Evolutionary conservation across 163 green algal genomes (phyloP), one percentile per base, ranked within the genome.

Genomic region (Chlorella variabilis): DNA sequence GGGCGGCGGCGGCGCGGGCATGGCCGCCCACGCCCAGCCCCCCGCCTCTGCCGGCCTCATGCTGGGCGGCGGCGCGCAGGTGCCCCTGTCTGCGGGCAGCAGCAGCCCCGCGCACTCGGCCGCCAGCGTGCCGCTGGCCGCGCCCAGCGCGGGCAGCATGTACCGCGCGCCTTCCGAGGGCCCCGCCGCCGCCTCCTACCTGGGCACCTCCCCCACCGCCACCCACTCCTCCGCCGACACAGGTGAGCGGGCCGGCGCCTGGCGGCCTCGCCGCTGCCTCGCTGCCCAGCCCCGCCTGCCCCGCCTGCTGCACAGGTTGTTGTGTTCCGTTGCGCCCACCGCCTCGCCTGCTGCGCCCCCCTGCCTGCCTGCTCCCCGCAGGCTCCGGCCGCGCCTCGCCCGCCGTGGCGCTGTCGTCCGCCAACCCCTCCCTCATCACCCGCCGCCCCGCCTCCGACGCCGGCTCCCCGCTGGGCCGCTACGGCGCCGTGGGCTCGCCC

Each of bases 391-490:
- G 51, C 54, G 27, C 67, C 27, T 73, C 78, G 18, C 68, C 65
- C 36, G 65, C 54, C 56, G 54, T n/a, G 2, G 29, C 48, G 17
- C 23, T 84, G 29, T 36, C 80, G 11, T 42, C 71, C 29, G 54
- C 75, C 65, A 77, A 85, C 51, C 80, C 71, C 11, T 31, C 74
- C 1, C 56, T 81, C 23, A 61, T 48, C n/a, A 56, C 54, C 25
- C 71, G 71, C 56, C 58, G 69, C 62, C 51, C 80, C n/a, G 34
- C 23, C 65, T 69, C 34, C 62, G 80, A 75, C 63, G 69, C 66
- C 13, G 74, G 80, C 66, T 85, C 80, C 5, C 82, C 82, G 3
- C 48, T 86, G 58, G 82, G 82, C 7, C 71, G 63, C 34, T 86
- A 83, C n/a, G 82, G 82, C 36, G 74, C 82, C 2, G 78, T 86